These are phyloP conservation scores for Ophiostoma sp. DNA, from an alignment of 2,329 filamentous ascomycete genomes.

Conservation along the genomic window DNA sequence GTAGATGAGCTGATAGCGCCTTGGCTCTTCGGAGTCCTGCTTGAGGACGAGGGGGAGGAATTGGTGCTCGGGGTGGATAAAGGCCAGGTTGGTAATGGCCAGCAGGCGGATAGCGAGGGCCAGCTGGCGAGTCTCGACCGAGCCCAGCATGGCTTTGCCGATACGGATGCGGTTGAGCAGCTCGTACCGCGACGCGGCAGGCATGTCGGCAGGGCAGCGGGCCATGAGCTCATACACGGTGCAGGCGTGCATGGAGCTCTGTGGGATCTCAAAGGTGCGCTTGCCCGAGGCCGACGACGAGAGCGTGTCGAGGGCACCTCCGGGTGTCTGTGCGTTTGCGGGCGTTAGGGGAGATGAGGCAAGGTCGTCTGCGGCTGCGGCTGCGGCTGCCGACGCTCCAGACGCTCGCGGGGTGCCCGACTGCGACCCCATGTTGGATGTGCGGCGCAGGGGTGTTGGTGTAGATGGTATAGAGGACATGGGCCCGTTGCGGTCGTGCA, in stretches of 20 bases:
- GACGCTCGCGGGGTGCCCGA: background rate
- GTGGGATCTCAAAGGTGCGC: slow-evolving; percentile 60
- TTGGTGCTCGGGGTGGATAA: slow-evolving; percentile 75
- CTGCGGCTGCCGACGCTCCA: slow-evolving; percentile 34
- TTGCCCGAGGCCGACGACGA: slow-evolving; percentile 44
- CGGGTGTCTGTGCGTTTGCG: slow-evolving; percentile 36
- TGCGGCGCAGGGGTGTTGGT: slow-evolving; percentile 70
- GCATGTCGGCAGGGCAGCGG: slow-evolving; percentile 58
- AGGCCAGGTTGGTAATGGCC: slow-evolving; percentile 84
- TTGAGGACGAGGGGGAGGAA: slow-evolving; percentile 83
- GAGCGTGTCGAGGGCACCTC: slow-evolving; percentile 31
- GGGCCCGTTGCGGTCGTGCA: slow-evolving; percentile 20
- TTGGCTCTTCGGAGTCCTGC: slow-evolving; percentile 83
- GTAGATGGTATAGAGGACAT: slow-evolving; percentile 55
- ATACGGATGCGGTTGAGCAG: slow-evolving; percentile 75
- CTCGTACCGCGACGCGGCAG: slow-evolving; percentile 72
- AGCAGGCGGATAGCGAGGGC: slow-evolving; percentile 77
- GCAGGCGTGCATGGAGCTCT: slow-evolving; percentile 47
- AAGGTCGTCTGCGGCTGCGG: slow-evolving; percentile 39
- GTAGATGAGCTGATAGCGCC: slow-evolving; percentile 81
- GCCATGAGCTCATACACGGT: slow-evolving; percentile 54
- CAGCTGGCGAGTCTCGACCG: slow-evolving; percentile 62
- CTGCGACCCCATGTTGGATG: slow-evolving; percentile 49
- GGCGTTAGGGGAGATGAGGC: slow-evolving; percentile 42
- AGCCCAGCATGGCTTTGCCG: slow-evolving; percentile 70